Base-by-base conservation (phyloP, 805 yeast species). In the Starmerella asiatica region DNA sequence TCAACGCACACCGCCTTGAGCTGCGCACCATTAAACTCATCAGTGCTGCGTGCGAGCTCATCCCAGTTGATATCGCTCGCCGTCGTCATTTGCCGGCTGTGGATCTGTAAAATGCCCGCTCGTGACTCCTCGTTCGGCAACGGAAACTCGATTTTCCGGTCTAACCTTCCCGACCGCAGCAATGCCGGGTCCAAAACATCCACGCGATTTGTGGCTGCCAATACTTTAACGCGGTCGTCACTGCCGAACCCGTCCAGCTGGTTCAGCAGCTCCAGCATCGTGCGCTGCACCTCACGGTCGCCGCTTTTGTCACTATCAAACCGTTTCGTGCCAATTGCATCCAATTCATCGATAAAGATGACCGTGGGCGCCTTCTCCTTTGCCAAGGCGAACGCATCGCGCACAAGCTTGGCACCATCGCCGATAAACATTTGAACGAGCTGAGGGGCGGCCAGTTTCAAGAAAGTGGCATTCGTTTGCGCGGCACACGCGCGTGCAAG, bases 401-500 rank as follows among this genome's bases (percentile, higher is more conserved):
- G 78, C 44, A 91, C 94, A 56, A 91, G 71, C 60, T 93, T 82
- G 29, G 98, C 96, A 60, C 98, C 98, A 61, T 91, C 99, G 60
- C 99, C 99, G 55, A 91, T 81, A 56, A 86, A 91, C 85, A 91
- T 91, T 60, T 91, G 98, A 40, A 91, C 96, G 49, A 91, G 75
- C 62, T 91, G 98, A 7, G 98, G 95, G 28, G 97, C 99, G 1
- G 96, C 97, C 41, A 91, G 71, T 58, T 93, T 83, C 58, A 91
- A 69, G 60, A 91, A 91, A 0, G 98, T 91, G 14, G 98, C 98
- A 61, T 86, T 85, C 1, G 97, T 83, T 61, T 91, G 97, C 39
- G 96, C 95, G 19, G 99, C 99, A 65, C 96, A 93, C 1, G 98
- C 98, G 59, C 95, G 77, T 8, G 99, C 99, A 50, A 91, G 69